These are phyloP conservation scores for Hemileccinum impolitum DNA, from an alignment of 768 basidiomycete species.

Conservation along the genomic window DNA sequence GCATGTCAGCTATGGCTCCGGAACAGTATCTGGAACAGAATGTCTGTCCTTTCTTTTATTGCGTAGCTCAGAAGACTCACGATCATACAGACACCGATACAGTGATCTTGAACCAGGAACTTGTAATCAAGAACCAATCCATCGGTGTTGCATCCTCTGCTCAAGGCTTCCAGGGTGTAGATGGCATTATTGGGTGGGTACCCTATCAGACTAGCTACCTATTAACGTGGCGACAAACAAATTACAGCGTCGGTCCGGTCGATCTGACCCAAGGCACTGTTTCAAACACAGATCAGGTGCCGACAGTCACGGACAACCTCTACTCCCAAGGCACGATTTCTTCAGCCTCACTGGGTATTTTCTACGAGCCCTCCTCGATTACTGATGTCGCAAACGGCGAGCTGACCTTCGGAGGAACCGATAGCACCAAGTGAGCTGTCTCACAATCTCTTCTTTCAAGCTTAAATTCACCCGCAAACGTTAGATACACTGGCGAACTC, in stretches of 20 bases:
- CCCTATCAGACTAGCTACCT: neutral
- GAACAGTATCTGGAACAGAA: conserved; percentile 50
- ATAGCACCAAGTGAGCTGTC: conserved; percentile 38
- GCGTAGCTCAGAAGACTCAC: conserved; percentile 1
- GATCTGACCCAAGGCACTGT: conserved; percentile 49
- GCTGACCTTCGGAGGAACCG: conserved; percentile 53
- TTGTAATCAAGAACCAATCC: conserved; percentile 45
- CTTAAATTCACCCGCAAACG: neutral
- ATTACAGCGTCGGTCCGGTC: conserved; percentile 46
- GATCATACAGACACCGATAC: conserved; percentile 40
- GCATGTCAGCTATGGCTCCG: conserved; percentile 55
- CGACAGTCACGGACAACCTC: conserved; percentile 59
- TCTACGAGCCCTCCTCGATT: conserved; percentile 46
- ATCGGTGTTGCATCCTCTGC: conserved; percentile 46
- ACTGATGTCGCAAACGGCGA: conserved; percentile 45
- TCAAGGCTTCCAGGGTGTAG: conserved; percentile 43
- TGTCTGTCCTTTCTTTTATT: conserved; percentile 29
- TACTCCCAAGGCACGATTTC: conserved; percentile 45
- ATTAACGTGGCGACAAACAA: neutral
- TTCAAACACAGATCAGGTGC: conserved; percentile 35
- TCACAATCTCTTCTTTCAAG: neutral
- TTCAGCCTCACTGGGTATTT: conserved; percentile 47
- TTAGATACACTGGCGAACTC: conserved; percentile 34
- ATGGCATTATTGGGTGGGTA: conserved; percentile 50
- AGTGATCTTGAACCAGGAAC: conserved; percentile 38